A percentile compares a stretch with the other conserved stretches of the same genome.
These are phyloP conservation scores for Aspergillus affinis DNA, from an alignment of 495 filamentous ascomycete species.

Conservation along the genomic window DNA sequence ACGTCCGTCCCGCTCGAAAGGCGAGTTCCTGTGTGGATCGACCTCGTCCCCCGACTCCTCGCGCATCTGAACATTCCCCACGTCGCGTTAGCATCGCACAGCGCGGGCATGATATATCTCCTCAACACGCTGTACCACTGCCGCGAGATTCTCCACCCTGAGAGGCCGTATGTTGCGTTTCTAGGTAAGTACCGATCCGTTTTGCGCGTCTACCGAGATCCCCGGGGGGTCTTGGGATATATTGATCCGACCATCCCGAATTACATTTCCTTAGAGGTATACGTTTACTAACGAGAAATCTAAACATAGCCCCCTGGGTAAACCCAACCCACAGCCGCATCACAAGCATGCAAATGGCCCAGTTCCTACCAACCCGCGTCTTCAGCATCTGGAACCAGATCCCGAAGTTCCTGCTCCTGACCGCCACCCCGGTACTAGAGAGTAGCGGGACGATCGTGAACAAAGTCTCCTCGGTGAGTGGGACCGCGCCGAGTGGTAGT, in stretches of 20 bases:
- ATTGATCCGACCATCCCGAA: slow-evolving; percentile 1
- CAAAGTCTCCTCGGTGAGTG: slow-evolving; percentile 9
- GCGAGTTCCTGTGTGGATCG: slow-evolving; percentile 42
- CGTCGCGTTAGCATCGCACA: slow-evolving; percentile 43
- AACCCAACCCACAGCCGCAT: slow-evolving; percentile 38
- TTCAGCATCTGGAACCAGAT: slow-evolving; percentile 36
- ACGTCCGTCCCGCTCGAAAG: slow-evolving; percentile 36
- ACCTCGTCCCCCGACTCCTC: slow-evolving; percentile 43
- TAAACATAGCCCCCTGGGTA: slow-evolving; percentile 44
- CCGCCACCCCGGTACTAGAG: slow-evolving; percentile 23
- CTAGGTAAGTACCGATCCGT: slow-evolving; percentile 27
- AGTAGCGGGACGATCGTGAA: slow-evolving; percentile 22
- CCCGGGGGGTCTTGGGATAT: too few relatives aligned
- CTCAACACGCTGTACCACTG: slow-evolving; percentile 43
- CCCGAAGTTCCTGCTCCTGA: slow-evolving; percentile 32
- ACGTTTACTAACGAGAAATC: too few relatives aligned
- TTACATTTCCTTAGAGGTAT: neutral
- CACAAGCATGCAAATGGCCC: slow-evolving; percentile 25
- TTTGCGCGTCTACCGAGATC: neutral
- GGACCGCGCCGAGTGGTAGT: neutral
- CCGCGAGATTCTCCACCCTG: slow-evolving; percentile 38
- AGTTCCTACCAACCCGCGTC: slow-evolving; percentile 27
- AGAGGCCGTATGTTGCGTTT: slow-evolving; percentile 31
- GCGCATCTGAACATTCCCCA: slow-evolving; percentile 36
- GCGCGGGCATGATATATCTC: slow-evolving; percentile 47